These are phyloP conservation scores for Paramecium sonneborni DNA, from an alignment of 73 alveolate species.

Conservation along the genomic window DNA sequence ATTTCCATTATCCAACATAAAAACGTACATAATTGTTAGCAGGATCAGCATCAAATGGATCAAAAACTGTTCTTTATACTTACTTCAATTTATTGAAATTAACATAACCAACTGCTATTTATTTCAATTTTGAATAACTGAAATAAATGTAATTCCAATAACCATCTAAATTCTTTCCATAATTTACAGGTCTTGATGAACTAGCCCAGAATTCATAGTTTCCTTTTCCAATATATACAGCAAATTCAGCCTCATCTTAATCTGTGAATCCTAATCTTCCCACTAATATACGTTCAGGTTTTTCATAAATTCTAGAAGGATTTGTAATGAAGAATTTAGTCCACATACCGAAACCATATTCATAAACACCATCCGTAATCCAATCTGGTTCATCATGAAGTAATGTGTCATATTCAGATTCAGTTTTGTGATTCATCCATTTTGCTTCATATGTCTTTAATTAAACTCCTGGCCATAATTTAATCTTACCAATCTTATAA, in stretches of 20 bases:
- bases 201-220: conserved; percentile 35
- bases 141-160: conserved; percentile 54
- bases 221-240: conserved; percentile 32
- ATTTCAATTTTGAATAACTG: conserved; percentile 17
- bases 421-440: background rate
- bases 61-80: conserved; percentile 16
- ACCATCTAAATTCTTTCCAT: conserved; percentile 50
- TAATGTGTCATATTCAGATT: background rate
- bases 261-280: conserved; percentile 54
- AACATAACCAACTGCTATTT: conserved; percentile 23
- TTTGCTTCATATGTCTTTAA: background rate
- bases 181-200: background rate
- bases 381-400: background rate
- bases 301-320: conserved; percentile 39
- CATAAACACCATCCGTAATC: conserved; percentile 51
- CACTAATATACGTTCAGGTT: conserved; percentile 35
- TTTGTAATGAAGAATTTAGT: conserved; percentile 49
- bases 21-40: conserved; percentile 17
- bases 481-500: background rate
- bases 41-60: conserved; percentile 46
- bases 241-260: conserved; percentile 12
- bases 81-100: background rate
- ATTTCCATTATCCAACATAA: conserved; percentile 32
- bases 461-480: background rate
- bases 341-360: conserved; percentile 59